phyloP scores from a whole-genome alignment of 768 basidiomycete species.

The Leccinum subgranulosum region DNA sequence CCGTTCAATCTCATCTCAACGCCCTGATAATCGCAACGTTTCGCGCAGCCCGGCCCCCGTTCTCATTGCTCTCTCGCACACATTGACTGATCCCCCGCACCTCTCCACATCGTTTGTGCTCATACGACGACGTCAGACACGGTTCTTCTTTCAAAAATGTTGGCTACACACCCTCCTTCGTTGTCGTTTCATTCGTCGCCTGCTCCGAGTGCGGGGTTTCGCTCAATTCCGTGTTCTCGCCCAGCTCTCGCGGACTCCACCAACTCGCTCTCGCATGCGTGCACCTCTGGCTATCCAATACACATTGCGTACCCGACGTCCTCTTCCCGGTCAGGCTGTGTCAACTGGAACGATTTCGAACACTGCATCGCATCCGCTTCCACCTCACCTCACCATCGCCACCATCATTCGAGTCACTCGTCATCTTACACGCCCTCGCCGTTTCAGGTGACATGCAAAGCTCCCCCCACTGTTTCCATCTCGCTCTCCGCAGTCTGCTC shows the following conservation, averaged over 20 bases:
- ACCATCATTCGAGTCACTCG: neutral
- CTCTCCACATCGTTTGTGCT: constrained; percentile 7
- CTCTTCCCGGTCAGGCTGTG: constrained; percentile 11
- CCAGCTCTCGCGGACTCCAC: constrained; percentile 26
- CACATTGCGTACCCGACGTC: constrained; percentile 17
- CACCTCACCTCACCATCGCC: constrained; percentile 3
- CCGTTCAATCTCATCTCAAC: constrained; percentile 20
- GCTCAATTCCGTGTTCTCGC: constrained; percentile 9
- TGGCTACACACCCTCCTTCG: constrained; percentile 11
- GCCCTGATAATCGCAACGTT: constrained; percentile 25
- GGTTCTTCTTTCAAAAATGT: constrained; percentile 13
- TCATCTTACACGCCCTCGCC: constrained; percentile 8
- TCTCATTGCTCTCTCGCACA: constrained; percentile 7
- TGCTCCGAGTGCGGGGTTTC: neutral
- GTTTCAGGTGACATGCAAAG: constrained; percentile 30
- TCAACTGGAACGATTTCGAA: constrained; percentile 6
- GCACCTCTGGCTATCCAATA: constrained; percentile 7
- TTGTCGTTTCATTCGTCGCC: neutral
- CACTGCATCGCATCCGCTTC: neutral
- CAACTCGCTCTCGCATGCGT: constrained; percentile 14
- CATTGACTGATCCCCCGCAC: constrained; percentile 5
- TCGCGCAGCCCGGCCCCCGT: constrained; percentile 3
- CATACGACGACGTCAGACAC: neutral
- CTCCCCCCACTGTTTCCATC: constrained; percentile 37
- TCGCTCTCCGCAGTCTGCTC: constrained; percentile 35